Percentiles rank a stretch among this genome's conserved stretches.
Evolutionary conservation across 768 basidiomycete genomes (phyloP).

Genomic region (Tephrocybe sp.): DNA sequence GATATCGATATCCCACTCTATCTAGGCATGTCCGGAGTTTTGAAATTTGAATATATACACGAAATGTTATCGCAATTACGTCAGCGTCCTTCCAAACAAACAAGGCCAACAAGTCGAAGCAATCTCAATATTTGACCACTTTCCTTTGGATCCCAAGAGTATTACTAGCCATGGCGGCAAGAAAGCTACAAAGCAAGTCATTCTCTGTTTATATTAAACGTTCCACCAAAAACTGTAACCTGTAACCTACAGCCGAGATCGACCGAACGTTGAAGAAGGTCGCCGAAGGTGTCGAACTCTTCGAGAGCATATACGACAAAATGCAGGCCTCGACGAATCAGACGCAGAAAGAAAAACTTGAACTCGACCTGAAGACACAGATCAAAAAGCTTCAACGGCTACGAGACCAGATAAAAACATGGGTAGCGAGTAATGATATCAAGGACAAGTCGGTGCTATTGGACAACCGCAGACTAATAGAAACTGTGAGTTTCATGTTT

Average conservation of each 20-base stretch:
- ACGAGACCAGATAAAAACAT: constrained; percentile 99
- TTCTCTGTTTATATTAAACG: background rate
- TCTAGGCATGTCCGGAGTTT: no score
- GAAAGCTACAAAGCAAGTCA: constrained; percentile 80
- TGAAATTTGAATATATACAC: no score
- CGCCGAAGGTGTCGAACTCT: constrained; percentile 89
- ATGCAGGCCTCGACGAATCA: constrained; percentile 95
- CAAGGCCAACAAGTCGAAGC: constrained; percentile 18
- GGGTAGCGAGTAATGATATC: constrained; percentile 97
- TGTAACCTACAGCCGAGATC: constrained; percentile 85
- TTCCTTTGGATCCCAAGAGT: constrained; percentile 15
- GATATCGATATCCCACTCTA: no score
- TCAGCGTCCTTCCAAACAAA: constrained; percentile 24
- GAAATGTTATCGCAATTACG: no score
- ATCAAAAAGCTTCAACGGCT: constrained; percentile 98
- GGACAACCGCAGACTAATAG: constrained; percentile 94
- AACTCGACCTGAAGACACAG: constrained; percentile 68
- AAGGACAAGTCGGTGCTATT: constrained; percentile 94
- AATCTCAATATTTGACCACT: constrained; percentile 3
- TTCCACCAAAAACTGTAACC: constrained; percentile 1
- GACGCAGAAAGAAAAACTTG: constrained; percentile 54
- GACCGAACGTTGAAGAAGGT: constrained; percentile 99
- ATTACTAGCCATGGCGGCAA: constrained; percentile 69
- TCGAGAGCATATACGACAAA: constrained; percentile 96
- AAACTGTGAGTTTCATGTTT: constrained; percentile 68